Base-by-base conservation (phyloP, 805 yeast genomes). In the Saccharomycopsis amapae region DNA sequence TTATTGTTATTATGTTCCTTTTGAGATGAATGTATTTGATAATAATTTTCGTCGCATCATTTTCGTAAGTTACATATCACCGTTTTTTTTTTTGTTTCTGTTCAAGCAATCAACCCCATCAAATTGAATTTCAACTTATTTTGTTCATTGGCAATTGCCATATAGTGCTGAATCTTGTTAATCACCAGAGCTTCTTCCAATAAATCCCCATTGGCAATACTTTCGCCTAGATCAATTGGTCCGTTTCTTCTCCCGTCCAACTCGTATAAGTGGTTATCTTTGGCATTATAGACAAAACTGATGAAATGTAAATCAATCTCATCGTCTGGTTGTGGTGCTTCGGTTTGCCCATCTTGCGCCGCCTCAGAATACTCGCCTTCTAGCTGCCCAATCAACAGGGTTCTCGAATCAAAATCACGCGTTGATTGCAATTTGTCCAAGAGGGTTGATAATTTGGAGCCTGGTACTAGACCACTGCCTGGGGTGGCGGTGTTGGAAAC, bases 161-260 rank as follows among this genome's bases (percentile, higher is more conserved):
- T 75, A 59, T 85, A 89, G 54, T 74, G 72, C 51, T 77, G 75
- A 38, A 90, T 77, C 54, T 82, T 75, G 3, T 68, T 62, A 9
- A 67, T 56, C 5, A 89, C 66, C 6, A 62, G 57, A 1, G 69
- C 62, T 35, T 78, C 79, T 24, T 70, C 68, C n/a, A 85, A 50
- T 28, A 85, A 69, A 54, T 81, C 80, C 2, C 56, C 59, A 5
- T 62, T 56, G 4, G 43, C 35, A 1, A 59, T 51, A 1, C 62
- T 55, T 3, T 54, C 43, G 4, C 79, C 88, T 34, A 87, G 64
- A 49, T 73, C 77, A 30, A 81, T 69, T 0, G 96, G 87, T 0
- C 95, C 93, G 30, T 63, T 63, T 53, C 94, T 71, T 53, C 97
- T 72, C 1, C 98, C 98, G 58, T 90, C 98, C 30, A 90, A 69